These are phyloP conservation scores for Annulohypoxylon bovei DNA, from an alignment of 495 filamentous ascomycete species.

Conservation along the genomic window DNA sequence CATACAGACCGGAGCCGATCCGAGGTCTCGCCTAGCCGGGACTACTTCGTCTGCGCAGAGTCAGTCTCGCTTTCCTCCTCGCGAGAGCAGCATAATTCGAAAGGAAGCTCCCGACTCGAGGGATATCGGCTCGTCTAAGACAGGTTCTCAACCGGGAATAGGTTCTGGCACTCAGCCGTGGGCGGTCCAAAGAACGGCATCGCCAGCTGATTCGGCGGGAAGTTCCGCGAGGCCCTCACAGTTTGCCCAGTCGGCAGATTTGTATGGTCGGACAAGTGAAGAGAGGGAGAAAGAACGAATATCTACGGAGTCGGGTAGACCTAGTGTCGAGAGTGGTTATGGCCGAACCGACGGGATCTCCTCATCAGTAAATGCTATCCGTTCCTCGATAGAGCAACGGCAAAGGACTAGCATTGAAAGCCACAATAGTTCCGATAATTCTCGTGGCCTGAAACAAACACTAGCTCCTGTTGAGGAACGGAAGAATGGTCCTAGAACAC, in stretches of 20 bases:
- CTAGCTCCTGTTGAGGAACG: conserved; percentile 66
- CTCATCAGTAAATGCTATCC: conserved; percentile 8
- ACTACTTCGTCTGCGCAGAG: conserved; percentile 28
- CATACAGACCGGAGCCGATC: conserved; percentile 30
- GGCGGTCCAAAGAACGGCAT: conserved; percentile 47
- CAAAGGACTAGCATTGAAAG: conserved; percentile 40
- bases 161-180: conserved; percentile 45
- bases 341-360: conserved; percentile 19
- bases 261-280: conserved; percentile 77
- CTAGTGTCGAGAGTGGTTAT: conserved; percentile 54
- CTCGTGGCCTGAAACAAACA: conserved; percentile 48
- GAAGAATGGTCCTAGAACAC: conserved; percentile 64
- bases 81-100: conserved; percentile 69
- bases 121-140: conserved; percentile 31
- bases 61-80: conserved; percentile 60
- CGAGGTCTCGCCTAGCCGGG: neutral
- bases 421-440: conserved; percentile 46
- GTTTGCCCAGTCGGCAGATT: conserved; percentile 80
- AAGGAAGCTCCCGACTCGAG: conserved; percentile 45
- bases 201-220: conserved; percentile 43
- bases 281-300: conserved; percentile 67
- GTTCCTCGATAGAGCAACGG: conserved; percentile 29
- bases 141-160: conserved; percentile 38
- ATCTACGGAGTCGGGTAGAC: conserved; percentile 62
- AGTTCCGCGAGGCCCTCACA: conserved; percentile 61